Evolutionary conservation across 805 yeast species (phyloP).

Genomic region (Allodekkera sacchari): DNA sequence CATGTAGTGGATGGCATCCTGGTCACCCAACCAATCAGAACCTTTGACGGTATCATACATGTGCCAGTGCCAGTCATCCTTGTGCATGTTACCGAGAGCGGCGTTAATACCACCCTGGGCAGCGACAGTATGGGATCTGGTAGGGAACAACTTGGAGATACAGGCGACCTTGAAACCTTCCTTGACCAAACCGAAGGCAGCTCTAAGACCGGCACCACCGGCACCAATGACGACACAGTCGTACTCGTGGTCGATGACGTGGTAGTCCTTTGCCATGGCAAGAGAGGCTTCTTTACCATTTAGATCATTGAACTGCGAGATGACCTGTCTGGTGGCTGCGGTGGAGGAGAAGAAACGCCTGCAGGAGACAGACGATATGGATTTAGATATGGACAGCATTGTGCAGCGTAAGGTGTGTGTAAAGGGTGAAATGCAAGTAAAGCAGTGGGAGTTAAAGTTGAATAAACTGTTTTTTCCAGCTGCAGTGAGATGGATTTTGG

Average conservation of each 20-base stretch:
- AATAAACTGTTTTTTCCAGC: too few species aligned
- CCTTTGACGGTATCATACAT: slow-evolving; percentile 99
- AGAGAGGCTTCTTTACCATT: slow-evolving; percentile 45
- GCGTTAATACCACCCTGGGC: slow-evolving; percentile 99
- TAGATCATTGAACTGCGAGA: slow-evolving; percentile 32
- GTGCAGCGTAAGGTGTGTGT: too few species aligned
- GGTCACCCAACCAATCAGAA: slow-evolving; percentile 99
- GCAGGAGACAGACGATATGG: slow-evolving; percentile 12
- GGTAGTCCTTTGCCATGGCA: slow-evolving; percentile 63
- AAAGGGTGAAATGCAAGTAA: too few species aligned
- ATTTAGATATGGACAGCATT: slow-evolving; percentile 20
- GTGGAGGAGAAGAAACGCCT: slow-evolving; percentile 25
- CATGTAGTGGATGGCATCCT: slow-evolving; percentile 98
- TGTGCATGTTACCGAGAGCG: slow-evolving; percentile 97
- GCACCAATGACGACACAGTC: slow-evolving; percentile 98
- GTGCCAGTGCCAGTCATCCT: slow-evolving; percentile 99
- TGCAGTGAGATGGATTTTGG: too few species aligned
- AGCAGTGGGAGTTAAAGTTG: too few species aligned
- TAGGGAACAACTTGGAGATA: slow-evolving; percentile 92
- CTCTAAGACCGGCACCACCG: slow-evolving; percentile 98
- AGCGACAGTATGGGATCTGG: slow-evolving; percentile 97
- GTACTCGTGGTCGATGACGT: slow-evolving; percentile 93
- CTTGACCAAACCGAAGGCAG: slow-evolving; percentile 95
- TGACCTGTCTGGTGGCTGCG: slow-evolving; percentile 19
- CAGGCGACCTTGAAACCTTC: slow-evolving; percentile 98